These are phyloP conservation scores for Paraurostyla sp. DNA, from an alignment of 73 alveolate genomes.

Conservation along the genomic window DNA sequence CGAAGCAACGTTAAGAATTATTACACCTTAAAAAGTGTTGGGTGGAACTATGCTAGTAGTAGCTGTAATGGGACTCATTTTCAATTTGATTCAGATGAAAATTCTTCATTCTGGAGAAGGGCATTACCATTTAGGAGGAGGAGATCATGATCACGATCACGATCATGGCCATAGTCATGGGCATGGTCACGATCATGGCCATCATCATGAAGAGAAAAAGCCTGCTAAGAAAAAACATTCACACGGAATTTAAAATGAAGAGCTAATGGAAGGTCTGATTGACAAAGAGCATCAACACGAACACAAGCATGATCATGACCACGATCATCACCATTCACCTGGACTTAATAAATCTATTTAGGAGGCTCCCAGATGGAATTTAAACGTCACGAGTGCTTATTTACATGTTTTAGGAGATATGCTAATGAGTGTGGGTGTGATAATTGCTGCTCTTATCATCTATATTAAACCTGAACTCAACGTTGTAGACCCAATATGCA, in stretches of 20 bases:
- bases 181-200: conserved; percentile 45
- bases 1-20: conserved; percentile 91
- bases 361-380: conserved; percentile 45
- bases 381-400: conserved; percentile 92
- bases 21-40: conserved; percentile 74
- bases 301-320: conserved; percentile 70
- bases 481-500: conserved; percentile 95
- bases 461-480: conserved; percentile 72
- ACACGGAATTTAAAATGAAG: background rate
- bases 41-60: conserved; percentile 91
- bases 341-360: background rate
- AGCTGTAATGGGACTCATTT: conserved; percentile 90
- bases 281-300: conserved; percentile 60
- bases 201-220: conserved; percentile 34
- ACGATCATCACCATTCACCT: conserved; percentile 66
- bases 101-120: conserved; percentile 79
- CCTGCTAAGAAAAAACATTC: background rate
- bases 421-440: conserved; percentile 91
- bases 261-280: background rate
- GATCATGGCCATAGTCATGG: conserved; percentile 34
- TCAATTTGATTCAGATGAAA: conserved; percentile 90
- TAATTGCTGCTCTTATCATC: conserved; percentile 92
- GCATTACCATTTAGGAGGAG: conserved; percentile 37
- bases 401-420: conserved; percentile 96
- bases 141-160: background rate